Conservation (phyloP, 2,329 filamentous ascomycete species). For the Meredithiella fracta region DNA sequence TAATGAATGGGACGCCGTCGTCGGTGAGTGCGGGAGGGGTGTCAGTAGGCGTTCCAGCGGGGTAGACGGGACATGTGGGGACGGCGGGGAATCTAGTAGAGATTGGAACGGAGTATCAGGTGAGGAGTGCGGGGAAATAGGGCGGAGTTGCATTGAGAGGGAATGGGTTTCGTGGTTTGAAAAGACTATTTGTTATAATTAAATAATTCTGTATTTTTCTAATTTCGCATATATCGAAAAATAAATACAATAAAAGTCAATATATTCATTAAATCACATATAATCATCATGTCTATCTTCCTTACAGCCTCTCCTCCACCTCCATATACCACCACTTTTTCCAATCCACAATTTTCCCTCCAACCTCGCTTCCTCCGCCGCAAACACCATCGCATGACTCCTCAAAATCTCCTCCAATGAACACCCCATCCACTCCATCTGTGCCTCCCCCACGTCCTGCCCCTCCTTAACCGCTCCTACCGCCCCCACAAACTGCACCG, state of each 20-base stretch:
- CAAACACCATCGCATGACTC: slow-evolving; percentile 86
- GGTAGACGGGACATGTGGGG: slow-evolving; percentile 16
- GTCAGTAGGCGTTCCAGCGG: neutral
- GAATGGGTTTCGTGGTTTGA: neutral
- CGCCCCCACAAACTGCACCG: slow-evolving; percentile 66
- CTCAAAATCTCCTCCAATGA: slow-evolving; percentile 73
- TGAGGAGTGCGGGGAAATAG: slow-evolving; percentile 10
- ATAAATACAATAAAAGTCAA: too few relatives aligned
- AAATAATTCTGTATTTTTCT: too few relatives aligned
- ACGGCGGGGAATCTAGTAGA: slow-evolving; percentile 19
- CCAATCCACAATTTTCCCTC: slow-evolving; percentile 58
- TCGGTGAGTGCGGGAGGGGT: neutral
- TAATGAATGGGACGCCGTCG: slow-evolving; percentile 6
- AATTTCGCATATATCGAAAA: too few relatives aligned
- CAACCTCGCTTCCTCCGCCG: slow-evolving; percentile 70
- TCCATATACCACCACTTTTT: slow-evolving; percentile 50
- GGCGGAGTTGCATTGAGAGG: slow-evolving; percentile 19
- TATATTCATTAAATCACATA: neutral
- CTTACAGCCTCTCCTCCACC: slow-evolving; percentile 18
- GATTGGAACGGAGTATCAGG: neutral
- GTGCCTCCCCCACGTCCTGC: slow-evolving; percentile 51
- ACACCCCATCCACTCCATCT: slow-evolving; percentile 62
- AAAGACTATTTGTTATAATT: too few relatives aligned
- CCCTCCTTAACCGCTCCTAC: slow-evolving; percentile 62
- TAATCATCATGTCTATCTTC: neutral